These are phyloP conservation scores for Choanephora cucurbitarum DNA, from an alignment of 371 early-diverging fungal genomes.

Conservation along the genomic window DNA sequence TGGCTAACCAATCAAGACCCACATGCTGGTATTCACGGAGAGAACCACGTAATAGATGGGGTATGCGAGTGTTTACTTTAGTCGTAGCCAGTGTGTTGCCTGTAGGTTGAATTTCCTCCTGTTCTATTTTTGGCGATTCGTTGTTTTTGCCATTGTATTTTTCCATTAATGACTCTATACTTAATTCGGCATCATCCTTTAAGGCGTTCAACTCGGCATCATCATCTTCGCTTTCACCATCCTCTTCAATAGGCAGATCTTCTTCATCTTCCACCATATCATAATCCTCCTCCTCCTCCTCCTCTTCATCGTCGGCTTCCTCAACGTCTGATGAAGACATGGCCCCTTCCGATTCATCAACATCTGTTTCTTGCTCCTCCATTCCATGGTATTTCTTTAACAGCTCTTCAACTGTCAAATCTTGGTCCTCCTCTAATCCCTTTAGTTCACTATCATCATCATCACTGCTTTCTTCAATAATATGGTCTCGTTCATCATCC, in stretches of 20 bases:
- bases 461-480: slow-evolving; percentile 32
- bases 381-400: slow-evolving; percentile 41
- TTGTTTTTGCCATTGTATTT: slow-evolving; percentile 41
- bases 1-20: slow-evolving; percentile 82
- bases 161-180: slow-evolving; percentile 58
- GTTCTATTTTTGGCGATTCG: slow-evolving; percentile 31
- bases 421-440: slow-evolving; percentile 36
- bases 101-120: slow-evolving; percentile 31
- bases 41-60: slow-evolving; percentile 64
- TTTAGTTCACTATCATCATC: slow-evolving; percentile 35
- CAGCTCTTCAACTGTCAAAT: slow-evolving; percentile 61
- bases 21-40: slow-evolving; percentile 80
- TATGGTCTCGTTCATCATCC: slow-evolving; percentile 39
- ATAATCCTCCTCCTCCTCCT: slow-evolving; percentile 5
- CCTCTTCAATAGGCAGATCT: slow-evolving; percentile 37
- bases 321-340: too few species aligned
- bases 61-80: slow-evolving; percentile 56
- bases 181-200: slow-evolving; percentile 53
- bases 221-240: slow-evolving; percentile 51
- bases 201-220: slow-evolving; percentile 55
- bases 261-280: slow-evolving; percentile 10
- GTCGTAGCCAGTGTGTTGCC: slow-evolving; percentile 40
- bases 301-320: not conserved
- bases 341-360: not conserved
- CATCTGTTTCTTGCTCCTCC: slow-evolving; percentile 11